Evolutionary conservation across 352 stramenopile species (phyloP).

Genomic region (Pythium apleroticum): DNA sequence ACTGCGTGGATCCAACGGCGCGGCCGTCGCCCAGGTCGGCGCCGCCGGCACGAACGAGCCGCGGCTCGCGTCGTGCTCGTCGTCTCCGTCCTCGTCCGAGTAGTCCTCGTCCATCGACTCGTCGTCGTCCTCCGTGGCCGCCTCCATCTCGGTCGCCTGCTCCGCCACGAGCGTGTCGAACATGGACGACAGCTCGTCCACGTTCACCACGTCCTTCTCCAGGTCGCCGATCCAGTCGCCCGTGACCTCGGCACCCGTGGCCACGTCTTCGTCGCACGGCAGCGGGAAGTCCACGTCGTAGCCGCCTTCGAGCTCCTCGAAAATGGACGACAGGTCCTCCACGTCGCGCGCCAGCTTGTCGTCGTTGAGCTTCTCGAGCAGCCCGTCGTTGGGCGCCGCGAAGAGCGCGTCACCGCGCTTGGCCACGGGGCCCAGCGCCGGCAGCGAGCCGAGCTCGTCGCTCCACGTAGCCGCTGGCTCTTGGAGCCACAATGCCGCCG

Average conservation of each 20-base stretch:
- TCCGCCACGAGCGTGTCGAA: slow-evolving; percentile 64
- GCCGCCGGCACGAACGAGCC: slow-evolving; percentile 46
- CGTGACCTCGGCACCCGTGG: slow-evolving; percentile 30
- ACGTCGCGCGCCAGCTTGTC: slow-evolving; percentile 74
- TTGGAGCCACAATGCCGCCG: slow-evolving; percentile 54
- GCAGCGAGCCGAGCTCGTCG: slow-evolving; percentile 39
- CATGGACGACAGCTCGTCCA: slow-evolving; percentile 67
- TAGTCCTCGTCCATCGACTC: slow-evolving; percentile 25
- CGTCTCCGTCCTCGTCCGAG: slow-evolving; percentile 35
- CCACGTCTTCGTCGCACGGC: slow-evolving; percentile 46
- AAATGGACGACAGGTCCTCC: slow-evolving; percentile 73
- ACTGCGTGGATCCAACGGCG: slow-evolving; percentile 70
- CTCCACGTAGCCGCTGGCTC: slow-evolving; percentile 47
- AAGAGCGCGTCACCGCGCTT: slow-evolving; percentile 27
- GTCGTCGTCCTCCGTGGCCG: slow-evolving; percentile 19
- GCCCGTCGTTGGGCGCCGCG: slow-evolving; percentile 18
- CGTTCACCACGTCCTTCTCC: slow-evolving; percentile 67
- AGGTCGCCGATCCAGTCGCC: slow-evolving; percentile 64
- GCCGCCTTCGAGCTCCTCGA: slow-evolving; percentile 61
- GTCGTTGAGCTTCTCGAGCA: slow-evolving; percentile 72
- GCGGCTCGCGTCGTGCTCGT: slow-evolving; percentile 44
- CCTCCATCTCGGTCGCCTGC: slow-evolving; percentile 29
- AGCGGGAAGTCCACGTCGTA: slow-evolving; percentile 51
- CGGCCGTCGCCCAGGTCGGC: slow-evolving; percentile 50
- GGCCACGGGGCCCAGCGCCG: slow-evolving; percentile 23